These are phyloP conservation scores for Globisporangium sylvaticum DNA, from an alignment of 352 stramenopile genomes.

Conservation along the genomic window DNA sequence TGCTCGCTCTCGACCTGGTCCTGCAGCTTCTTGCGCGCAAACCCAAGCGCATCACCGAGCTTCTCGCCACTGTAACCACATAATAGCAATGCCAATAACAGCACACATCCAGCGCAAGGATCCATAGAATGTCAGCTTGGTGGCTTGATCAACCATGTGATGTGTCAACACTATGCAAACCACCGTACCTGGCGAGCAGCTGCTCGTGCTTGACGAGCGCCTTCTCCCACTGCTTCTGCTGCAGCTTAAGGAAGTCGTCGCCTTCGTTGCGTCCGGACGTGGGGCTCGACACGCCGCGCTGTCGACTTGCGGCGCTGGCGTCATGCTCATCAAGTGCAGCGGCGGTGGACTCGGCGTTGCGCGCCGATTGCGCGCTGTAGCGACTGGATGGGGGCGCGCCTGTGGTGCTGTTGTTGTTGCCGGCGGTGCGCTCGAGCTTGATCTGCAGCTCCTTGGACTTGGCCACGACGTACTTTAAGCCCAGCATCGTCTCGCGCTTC, in stretches of 20 bases:
- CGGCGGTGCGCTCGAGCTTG: constrained; percentile 33
- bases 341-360: not conserved
- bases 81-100: constrained; percentile 1
- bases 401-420: not conserved
- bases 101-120: not conserved
- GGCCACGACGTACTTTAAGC: constrained; percentile 71
- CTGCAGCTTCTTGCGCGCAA: constrained; percentile 43
- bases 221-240: constrained; percentile 31
- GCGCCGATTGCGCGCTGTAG: constrained; percentile 5
- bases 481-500: constrained; percentile 30
- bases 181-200: constrained; percentile 39
- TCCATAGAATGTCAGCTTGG: not conserved
- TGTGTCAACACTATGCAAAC: not conserved
- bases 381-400: constrained; percentile 1
- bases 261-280: constrained; percentile 20
- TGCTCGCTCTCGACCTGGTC: constrained; percentile 64
- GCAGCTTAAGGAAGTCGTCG: constrained; percentile 35
- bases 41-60: constrained; percentile 35
- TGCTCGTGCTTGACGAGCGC: constrained; percentile 35
- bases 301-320: not conserved
- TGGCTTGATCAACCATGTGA: not conserved
- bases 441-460: constrained; percentile 72
- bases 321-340: not conserved
- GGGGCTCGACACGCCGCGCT: constrained; percentile 5
- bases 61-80: constrained; percentile 38